These are phyloP conservation scores for Leishmania guyanensis DNA, from an alignment of 208 protist species.

Conservation along the genomic window DNA sequence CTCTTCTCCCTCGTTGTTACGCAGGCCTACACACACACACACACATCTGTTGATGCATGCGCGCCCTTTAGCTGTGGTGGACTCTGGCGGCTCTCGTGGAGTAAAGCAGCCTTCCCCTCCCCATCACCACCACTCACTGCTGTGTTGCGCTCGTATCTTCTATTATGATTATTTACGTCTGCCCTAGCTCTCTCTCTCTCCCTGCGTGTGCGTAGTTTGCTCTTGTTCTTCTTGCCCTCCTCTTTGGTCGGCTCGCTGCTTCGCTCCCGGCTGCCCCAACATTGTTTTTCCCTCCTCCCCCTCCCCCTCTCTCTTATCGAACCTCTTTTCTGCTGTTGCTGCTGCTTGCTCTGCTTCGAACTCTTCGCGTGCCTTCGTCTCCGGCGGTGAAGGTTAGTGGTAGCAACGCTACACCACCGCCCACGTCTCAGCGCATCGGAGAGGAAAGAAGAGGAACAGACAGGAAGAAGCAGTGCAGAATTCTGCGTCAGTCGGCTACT, in stretches of 20 bases:
- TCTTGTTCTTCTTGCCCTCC: background rate
- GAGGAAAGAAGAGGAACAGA: too few relatives aligned
- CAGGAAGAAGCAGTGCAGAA: too few relatives aligned
- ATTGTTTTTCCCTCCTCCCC: background rate
- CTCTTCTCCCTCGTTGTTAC: background rate
- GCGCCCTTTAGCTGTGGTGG: background rate
- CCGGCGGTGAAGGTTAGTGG: too few relatives aligned
- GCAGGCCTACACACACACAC: background rate
- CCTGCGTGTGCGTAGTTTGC: background rate
- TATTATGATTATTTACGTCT: background rate
- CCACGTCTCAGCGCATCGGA: too few relatives aligned
- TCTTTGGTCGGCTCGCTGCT: background rate
- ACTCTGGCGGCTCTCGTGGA: background rate
- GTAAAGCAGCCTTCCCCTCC: too few relatives aligned
- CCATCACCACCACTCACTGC: background rate
- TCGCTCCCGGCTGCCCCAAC: background rate
- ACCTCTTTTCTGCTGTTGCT: background rate
- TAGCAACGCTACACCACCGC: too few relatives aligned
- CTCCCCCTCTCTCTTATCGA: background rate
- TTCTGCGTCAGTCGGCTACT: too few relatives aligned
- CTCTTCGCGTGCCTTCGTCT: too few relatives aligned
- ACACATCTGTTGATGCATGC: background rate
- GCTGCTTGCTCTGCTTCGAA: too few relatives aligned
- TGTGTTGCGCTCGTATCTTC: background rate
- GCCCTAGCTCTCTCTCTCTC: background rate